Base-by-base conservation (phyloP, 352 stramenopile species). In the Aphanomyces cochlioides region DNA sequence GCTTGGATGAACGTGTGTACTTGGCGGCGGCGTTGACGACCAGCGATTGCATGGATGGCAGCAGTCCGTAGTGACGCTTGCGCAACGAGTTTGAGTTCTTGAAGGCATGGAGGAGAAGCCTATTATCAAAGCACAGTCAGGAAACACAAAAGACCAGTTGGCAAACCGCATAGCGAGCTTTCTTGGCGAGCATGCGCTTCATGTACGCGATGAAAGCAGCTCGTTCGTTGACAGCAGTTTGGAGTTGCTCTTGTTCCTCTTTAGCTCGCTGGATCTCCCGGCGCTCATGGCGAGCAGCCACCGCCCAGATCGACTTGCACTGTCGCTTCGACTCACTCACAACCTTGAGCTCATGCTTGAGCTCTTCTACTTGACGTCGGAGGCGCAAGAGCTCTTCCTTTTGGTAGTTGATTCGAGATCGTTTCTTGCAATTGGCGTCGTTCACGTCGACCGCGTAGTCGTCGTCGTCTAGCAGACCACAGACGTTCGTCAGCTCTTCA, bases 41-140 rank as follows among this genome's bases (percentile, higher is more conserved):
- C 59, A 3, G 59, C 39, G 19, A 67, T 67, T 3, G 59, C 59
- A 36, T 67, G 59, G 43, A 67, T 67, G 2, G 59, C 59, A 13
- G 59, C 59, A 4, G 21, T 39, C 3, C 59, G 59, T 12, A 41
- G 39, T 10, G 13, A 17, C 17, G 28, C 8, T 7, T n/a, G 41
- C 19, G 41, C 59, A 10, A 28, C 38, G 5, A 67, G 59, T 17
- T 56, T 21, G 59, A 41, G 48, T 28, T 54, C 10, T 36, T 50
- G 19, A 41, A n/a, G 4, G n/a, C 12, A 36, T 40, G 3, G 38
- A 19, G 37, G 10, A 66, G 28, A 45, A 19, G 12, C 39, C 12
- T 66, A 41, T 7, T 40, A 0, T 53, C 6, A n/a, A 15, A n/a
- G 13, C 6, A 15, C 28, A 28, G 28, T 28, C 28, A 28, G 28